Evolutionary conservation across 2,329 filamentous ascomycete genomes (phyloP).

Genomic region (Harringtonia lauricola): DNA sequence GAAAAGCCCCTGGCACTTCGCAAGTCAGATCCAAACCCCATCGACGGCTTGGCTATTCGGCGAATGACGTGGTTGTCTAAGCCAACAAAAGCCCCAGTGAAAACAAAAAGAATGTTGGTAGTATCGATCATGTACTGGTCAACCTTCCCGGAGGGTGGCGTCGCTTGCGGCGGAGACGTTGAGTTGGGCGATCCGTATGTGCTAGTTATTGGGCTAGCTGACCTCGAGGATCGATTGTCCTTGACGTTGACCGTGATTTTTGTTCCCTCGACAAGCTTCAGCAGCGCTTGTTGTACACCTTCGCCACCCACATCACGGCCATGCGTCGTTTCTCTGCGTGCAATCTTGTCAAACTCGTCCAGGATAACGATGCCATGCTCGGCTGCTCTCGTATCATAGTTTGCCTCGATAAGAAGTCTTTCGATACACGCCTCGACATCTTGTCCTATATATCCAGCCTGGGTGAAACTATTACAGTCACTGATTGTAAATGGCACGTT

Average conservation of each 20-base stretch:
- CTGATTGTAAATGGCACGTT: conserved; percentile 93
- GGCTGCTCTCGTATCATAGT: conserved; percentile 74
- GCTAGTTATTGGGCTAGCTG: conserved; percentile 39
- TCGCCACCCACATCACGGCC: conserved; percentile 93
- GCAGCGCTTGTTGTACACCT: conserved; percentile 87
- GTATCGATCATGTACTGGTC: conserved; percentile 72
- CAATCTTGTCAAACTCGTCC: conserved; percentile 96
- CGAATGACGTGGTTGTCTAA: conserved; percentile 80
- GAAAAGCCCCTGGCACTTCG: conserved; percentile 41
- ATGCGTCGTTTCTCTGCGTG: conserved; percentile 74
- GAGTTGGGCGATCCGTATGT: conserved; percentile 37
- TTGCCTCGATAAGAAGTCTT: conserved; percentile 76
- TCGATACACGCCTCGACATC: conserved; percentile 96
- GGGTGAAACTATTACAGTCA: conserved; percentile 91
- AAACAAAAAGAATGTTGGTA: conserved; percentile 94
- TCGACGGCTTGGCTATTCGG: conserved; percentile 72
- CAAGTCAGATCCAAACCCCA: conserved; percentile 84
- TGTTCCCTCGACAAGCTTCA: conserved; percentile 94
- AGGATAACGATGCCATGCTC: conserved; percentile 92
- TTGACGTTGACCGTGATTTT: conserved; percentile 89
- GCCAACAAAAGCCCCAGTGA: conserved; percentile 89
- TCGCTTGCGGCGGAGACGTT: conserved; percentile 32
- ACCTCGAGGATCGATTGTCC: conserved; percentile 51
- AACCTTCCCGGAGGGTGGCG: conserved; percentile 37
- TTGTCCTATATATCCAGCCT: conserved; percentile 94